Conservation (phyloP, 306 rosid genomes). For the Vigna radiata region DNA sequence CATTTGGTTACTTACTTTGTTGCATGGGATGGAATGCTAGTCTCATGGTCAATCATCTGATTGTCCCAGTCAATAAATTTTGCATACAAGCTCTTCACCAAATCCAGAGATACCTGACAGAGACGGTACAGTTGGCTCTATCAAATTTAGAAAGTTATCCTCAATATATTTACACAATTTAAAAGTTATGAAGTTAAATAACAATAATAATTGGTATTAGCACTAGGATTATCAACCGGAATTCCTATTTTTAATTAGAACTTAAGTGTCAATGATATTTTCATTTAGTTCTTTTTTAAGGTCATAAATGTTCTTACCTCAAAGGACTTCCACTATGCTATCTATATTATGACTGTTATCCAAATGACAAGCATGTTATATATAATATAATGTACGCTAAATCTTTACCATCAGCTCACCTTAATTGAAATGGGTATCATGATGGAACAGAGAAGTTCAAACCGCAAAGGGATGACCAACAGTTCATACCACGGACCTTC, state of each 20-base stretch:
- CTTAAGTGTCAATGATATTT: slow-evolving; percentile 36
- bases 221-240: background rate
- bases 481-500: slow-evolving; percentile 98
- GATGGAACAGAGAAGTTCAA: slow-evolving; percentile 97
- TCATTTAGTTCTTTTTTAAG: slow-evolving; percentile 21
- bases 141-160: slow-evolving; percentile 37
- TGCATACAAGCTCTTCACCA: slow-evolving; percentile 95
- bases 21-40: slow-evolving; percentile 87
- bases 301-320: slow-evolving; percentile 31
- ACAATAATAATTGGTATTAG: slow-evolving; percentile 19
- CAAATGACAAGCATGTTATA: slow-evolving; percentile 37
- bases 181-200: slow-evolving; percentile 8
- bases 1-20: slow-evolving; percentile 77
- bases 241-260: slow-evolving; percentile 13
- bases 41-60: slow-evolving; percentile 86
- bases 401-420: slow-evolving; percentile 60
- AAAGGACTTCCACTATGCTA: slow-evolving; percentile 34
- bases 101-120: slow-evolving; percentile 93
- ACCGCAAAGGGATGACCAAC: slow-evolving; percentile 93
- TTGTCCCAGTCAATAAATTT: slow-evolving; percentile 98
- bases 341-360: slow-evolving; percentile 4
- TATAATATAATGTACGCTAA: slow-evolving; percentile 24
- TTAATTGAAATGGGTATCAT: slow-evolving; percentile 99
- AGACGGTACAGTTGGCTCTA: slow-evolving; percentile 41
- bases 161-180: slow-evolving; percentile 24